Evolutionary conservation across 1,139 yeast genomes (phyloP), one percentile per base, ranked within the genome.

Genomic region (Saccharomyces hybrid): DNA sequence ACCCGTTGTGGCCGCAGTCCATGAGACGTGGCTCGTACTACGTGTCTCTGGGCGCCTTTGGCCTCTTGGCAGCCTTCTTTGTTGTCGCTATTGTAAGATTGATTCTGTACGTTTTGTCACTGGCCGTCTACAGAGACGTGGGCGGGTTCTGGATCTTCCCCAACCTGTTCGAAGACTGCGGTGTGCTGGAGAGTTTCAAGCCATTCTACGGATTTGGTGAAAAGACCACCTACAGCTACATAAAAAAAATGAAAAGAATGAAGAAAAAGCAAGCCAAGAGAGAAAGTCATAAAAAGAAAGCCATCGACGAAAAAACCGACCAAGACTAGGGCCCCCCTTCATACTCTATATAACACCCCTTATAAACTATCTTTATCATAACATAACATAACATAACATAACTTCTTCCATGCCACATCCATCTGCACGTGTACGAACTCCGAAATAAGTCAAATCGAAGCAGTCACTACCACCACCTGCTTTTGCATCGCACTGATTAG

Each of bases 141-240:
- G 84, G 83, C 34, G 95, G 95, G 4, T 79, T 95, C 68, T 93
- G 99, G 99, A 72, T 93, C 52, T 93, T 88, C 78, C 99, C 99
- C 57, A 93, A 93, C 70, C 77, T 93, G 68, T 93, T 91, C 73
- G 99, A 86, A 58, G 99, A 93, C 68, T 91, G 95, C 64, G 96
- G 98, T 27, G 88, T 95, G 60, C 70, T 93, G 60, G 98, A 91
- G 59, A 86, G 96, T 76, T 93, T 95, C 76, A 79, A 79, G 62
- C 99, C 99, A 2, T 63, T 86, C 6, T 93, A 88, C 69, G 95
- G 83, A 5, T 93, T 96, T 91, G 90, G 89, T 64, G 88, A 79
- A 54, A 62, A 61, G 49, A 70, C 69, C n/a, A 64, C 65, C 53
- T 65, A 67, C 63, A 62, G 69, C 56, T 67, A 67, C 60, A 60